Conservation (phyloP, 2,329 filamentous ascomycete species). For the Penicillium italicum region DNA sequence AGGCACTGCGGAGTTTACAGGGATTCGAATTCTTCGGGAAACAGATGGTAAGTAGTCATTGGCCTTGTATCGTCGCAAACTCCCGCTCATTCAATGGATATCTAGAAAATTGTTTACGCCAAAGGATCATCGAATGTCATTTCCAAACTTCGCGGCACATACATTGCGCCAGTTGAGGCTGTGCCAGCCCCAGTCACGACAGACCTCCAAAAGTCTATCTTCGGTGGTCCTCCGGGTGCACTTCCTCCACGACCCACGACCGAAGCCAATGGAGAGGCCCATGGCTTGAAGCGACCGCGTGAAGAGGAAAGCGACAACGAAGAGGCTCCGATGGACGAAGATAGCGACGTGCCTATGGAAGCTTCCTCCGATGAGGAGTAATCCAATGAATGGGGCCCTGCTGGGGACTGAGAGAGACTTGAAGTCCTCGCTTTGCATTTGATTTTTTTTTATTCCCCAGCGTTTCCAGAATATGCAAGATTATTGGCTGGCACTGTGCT, state of each 20-base stretch:
- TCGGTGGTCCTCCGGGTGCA: slow-evolving; percentile 57
- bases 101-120: slow-evolving; percentile 82
- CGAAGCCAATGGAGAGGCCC: slow-evolving; percentile 45
- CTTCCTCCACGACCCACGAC: slow-evolving; percentile 51
- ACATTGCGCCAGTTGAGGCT: slow-evolving; percentile 61
- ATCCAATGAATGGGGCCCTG: slow-evolving; percentile 18
- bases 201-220: slow-evolving; percentile 74
- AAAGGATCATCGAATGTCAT: slow-evolving; percentile 86
- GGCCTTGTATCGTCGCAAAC: background rate
- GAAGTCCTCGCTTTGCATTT: slow-evolving; percentile 11
- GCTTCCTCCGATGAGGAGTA: slow-evolving; percentile 69
- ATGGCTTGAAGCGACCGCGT: slow-evolving; percentile 65
- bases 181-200: slow-evolving; percentile 58
- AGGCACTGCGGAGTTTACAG: slow-evolving; percentile 85
- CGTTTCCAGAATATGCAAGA: slow-evolving; percentile 14
- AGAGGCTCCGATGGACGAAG: slow-evolving; percentile 60
- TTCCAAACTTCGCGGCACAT: slow-evolving; percentile 87
- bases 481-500: slow-evolving; percentile 20
- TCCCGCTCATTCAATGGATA: background rate
- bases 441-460: slow-evolving; percentile 13
- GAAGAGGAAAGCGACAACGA: slow-evolving; percentile 59
- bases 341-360: slow-evolving; percentile 66
- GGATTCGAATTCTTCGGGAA: slow-evolving; percentile 81
- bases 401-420: slow-evolving; percentile 13
- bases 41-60: slow-evolving; percentile 64